These are phyloP conservation scores for Pseudevernia furfuracea DNA, from an alignment of 495 filamentous ascomycete species.

Conservation along the genomic window DNA sequence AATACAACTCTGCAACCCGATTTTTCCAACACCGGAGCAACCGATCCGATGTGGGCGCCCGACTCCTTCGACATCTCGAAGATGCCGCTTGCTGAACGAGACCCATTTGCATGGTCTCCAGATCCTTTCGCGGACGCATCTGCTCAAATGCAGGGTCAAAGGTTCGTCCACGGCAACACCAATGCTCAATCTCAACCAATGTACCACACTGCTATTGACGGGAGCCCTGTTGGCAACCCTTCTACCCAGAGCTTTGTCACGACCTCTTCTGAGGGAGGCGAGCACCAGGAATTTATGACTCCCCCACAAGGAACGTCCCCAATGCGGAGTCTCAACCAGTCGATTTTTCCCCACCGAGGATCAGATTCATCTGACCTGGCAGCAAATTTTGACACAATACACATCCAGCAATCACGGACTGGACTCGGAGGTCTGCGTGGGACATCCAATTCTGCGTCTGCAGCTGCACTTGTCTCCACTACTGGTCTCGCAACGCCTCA, in stretches of 20 bases:
- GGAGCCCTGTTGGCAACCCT: slow-evolving; percentile 20
- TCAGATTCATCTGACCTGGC: slow-evolving; percentile 26
- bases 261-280: slow-evolving; percentile 22
- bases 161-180: not conserved
- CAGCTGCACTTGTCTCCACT: slow-evolving; percentile 30
- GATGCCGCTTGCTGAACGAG: slow-evolving; percentile 24
- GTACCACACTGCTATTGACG: slow-evolving; percentile 27
- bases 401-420: slow-evolving; percentile 21
- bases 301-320: slow-evolving; percentile 24
- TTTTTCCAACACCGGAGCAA: slow-evolving; percentile 2
- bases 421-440: slow-evolving; percentile 23
- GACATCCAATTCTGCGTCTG: slow-evolving; percentile 34
- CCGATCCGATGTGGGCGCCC: slow-evolving; percentile 10
- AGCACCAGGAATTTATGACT: slow-evolving; percentile 22
- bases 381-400: slow-evolving; percentile 23
- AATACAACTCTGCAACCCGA: slow-evolving; percentile 3
- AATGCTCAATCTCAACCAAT: slow-evolving; percentile 17
- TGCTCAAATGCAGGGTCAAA: not conserved
- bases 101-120: slow-evolving; percentile 15
- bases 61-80: slow-evolving; percentile 11
- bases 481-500: slow-evolving; percentile 37
- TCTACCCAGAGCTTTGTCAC: slow-evolving; percentile 24
- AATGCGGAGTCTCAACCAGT: slow-evolving; percentile 18
- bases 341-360: slow-evolving; percentile 18
- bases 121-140: slow-evolving; percentile 7